Percentiles rank a stretch among this genome's conserved stretches.
Conservation (phyloP, 805 yeast genomes). For the Lipomyces orientalis region DNA sequence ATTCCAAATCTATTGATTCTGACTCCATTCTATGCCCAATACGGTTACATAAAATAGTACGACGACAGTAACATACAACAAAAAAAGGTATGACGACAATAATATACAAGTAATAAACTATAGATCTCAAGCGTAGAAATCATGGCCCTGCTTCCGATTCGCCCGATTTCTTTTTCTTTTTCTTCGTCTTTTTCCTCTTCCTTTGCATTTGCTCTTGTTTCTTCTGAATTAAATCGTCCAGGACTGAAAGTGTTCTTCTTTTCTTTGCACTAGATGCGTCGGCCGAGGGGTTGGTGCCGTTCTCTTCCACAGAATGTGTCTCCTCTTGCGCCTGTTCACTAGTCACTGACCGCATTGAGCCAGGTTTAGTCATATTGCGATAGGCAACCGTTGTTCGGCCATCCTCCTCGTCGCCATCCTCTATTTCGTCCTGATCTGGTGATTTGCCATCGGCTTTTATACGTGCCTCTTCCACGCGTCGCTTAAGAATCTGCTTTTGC, state of each 20-base stretch:
- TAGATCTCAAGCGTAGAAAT: neutral
- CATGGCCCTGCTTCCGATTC: neutral
- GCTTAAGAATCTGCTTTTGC: constrained; percentile 30
- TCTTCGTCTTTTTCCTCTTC: constrained; percentile 10
- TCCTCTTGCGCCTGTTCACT: neutral
- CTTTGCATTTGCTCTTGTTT: constrained; percentile 11
- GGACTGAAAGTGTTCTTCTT: constrained; percentile 15
- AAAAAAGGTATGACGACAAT: neutral
- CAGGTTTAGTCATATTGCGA: neutral
- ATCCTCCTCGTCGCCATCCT: constrained; percentile 28
- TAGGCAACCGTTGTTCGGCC: constrained; percentile 18
- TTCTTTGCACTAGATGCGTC: neutral
- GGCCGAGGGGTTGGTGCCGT: neutral
- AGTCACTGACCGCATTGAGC: neutral
- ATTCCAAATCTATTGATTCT: neutral
- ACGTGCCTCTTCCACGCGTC: neutral
- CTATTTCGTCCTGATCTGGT: neutral
- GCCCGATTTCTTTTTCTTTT: neutral
- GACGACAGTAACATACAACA: neutral
- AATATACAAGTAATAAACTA: neutral
- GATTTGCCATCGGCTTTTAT: neutral
- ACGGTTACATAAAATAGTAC: neutral
- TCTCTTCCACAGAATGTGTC: neutral
- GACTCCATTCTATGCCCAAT: neutral
- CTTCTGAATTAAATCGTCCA: constrained; percentile 19